These are phyloP conservation scores for Drechslera avenae DNA, from an alignment of 2,329 filamentous ascomycete genomes.

Conservation along the genomic window DNA sequence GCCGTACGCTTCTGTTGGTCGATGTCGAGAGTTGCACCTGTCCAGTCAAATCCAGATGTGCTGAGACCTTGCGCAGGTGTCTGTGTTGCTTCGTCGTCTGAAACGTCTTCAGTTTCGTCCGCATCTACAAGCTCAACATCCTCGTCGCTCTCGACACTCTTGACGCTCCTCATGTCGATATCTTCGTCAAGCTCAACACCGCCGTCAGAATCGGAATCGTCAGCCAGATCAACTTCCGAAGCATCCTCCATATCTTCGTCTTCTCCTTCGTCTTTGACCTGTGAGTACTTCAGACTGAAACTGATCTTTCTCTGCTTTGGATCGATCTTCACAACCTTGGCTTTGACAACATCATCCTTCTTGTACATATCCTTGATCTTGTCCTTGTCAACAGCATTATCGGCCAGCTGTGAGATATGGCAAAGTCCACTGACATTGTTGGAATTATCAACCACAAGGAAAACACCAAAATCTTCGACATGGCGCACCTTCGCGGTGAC, in stretches of 20 bases:
- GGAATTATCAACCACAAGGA: constrained; percentile 87
- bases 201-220: constrained; percentile 50
- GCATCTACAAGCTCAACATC: constrained; percentile 43
- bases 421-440: constrained; percentile 90
- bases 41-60: constrained; percentile 86
- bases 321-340: constrained; percentile 81
- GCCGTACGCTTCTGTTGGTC: constrained; percentile 60
- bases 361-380: constrained; percentile 90
- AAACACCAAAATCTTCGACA: constrained; percentile 93
- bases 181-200: constrained; percentile 48
- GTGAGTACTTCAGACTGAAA: constrained; percentile 90
- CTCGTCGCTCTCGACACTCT: constrained; percentile 46
- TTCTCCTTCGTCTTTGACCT: constrained; percentile 69
- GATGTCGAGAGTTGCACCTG: constrained; percentile 62
- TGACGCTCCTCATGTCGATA: constrained; percentile 54
- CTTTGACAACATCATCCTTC: constrained; percentile 92
- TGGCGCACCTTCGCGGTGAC: constrained; percentile 91
- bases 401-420: constrained; percentile 90
- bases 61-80: constrained; percentile 59
- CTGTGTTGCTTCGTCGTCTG: constrained; percentile 24
- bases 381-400: constrained; percentile 78
- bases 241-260: constrained; percentile 50
- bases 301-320: constrained; percentile 76
- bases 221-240: constrained; percentile 26
- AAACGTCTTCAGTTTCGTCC: constrained; percentile 43